Evolutionary conservation across 352 stramenopile genomes (phyloP).

Genomic region (Phytopythium chamaehyphon): DNA sequence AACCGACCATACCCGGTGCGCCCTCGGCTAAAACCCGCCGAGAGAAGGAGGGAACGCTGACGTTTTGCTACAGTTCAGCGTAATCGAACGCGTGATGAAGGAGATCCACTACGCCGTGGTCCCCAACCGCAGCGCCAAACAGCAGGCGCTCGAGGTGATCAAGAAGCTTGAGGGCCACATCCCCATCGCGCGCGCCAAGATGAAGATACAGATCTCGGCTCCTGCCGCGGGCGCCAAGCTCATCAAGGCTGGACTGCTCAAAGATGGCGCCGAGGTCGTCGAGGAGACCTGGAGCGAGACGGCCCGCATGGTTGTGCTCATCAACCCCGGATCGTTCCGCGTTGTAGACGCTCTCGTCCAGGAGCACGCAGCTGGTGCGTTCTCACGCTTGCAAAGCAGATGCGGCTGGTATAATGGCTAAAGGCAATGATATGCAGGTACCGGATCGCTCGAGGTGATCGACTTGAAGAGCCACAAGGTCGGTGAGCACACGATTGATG

Average conservation of each 20-base stretch:
- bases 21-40: not conserved
- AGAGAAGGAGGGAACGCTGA: not conserved
- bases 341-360: slow-evolving; percentile 70
- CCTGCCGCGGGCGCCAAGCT: slow-evolving; percentile 35
- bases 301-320: slow-evolving; percentile 63
- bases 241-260: slow-evolving; percentile 57
- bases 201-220: slow-evolving; percentile 91
- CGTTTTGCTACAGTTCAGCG: slow-evolving; percentile 56
- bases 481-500: slow-evolving; percentile 88
- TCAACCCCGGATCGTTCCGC: slow-evolving; percentile 74
- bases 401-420: not conserved
- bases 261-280: slow-evolving; percentile 63
- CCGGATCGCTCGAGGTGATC: slow-evolving; percentile 88
- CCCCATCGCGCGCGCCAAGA: slow-evolving; percentile 95
- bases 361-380: slow-evolving; percentile 35
- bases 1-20: slow-evolving; percentile 93
- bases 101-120: slow-evolving; percentile 95
- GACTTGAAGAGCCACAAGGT: slow-evolving; percentile 91
- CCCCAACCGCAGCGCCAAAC: slow-evolving; percentile 94
- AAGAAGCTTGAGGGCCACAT: slow-evolving; percentile 91
- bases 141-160: slow-evolving; percentile 96
- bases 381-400: not conserved
- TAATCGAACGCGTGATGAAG: slow-evolving; percentile 97
- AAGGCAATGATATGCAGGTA: slow-evolving; percentile 6
- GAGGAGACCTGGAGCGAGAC: slow-evolving; percentile 58